Base-by-base conservation (phyloP, 352 stramenopile genomes). In the Phytopythium aichiense region DNA sequence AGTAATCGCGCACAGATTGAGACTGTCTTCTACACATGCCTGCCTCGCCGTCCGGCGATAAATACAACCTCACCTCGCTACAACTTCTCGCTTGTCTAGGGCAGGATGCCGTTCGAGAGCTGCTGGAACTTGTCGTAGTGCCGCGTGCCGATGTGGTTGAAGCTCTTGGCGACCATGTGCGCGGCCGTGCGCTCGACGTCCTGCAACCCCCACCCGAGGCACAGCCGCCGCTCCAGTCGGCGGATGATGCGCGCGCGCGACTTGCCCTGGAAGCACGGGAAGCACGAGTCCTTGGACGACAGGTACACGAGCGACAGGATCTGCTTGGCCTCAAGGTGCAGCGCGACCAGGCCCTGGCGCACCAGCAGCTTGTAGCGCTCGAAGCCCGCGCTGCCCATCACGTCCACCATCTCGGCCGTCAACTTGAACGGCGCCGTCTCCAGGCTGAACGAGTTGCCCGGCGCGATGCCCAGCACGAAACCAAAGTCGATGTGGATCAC, bases 401-500 rank as follows among this genome's bases (percentile, higher is more conserved):
- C 82, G 62, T 97, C 88, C 11, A 99, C 88, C 78, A 99, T 98
- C 50, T 99, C 97, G n/a, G 82, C 82, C 13, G 96, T 99, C 7
- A 99, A 81, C 71, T 99, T 99, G 86, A 99, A 99, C 12, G 97
- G 97, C 38, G 96, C 96, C 13, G 90, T 96, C 75, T 99, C 97
- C 42, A 99, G 84, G 49, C 81, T 97, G 64, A 99, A 99, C 53
- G 97, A 96, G 58, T 97, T 96, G 38, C 97, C 97, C 22, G 97
- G 96, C n/a, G 92, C 96, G 72, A 97, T 98, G 38, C 95, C 96
- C 61, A 99, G 88, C 33, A 98, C 91, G 71, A 99, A 99, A 22
- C 97, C 97, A 88, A 99, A 99, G 73, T 99, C 97, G 72, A 99
- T 99, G 78, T 99, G 95, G 54, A 99, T 88, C 22, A 99, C 71